Conservation (phyloP, 2,329 filamentous ascomycete species). For the Meredithiella fracta region DNA sequence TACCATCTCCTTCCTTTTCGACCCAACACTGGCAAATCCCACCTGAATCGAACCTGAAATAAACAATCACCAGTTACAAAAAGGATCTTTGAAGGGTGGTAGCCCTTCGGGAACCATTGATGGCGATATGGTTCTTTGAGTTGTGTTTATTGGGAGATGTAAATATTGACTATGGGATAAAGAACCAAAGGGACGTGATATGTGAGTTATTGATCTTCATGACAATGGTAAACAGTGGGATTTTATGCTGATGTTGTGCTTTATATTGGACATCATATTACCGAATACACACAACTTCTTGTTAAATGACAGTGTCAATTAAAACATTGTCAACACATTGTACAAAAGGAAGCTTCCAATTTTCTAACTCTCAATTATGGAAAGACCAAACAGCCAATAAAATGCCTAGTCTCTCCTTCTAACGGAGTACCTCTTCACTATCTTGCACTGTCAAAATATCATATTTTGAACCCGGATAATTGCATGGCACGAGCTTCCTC, state of each 20-base stretch:
- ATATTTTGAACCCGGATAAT: background rate
- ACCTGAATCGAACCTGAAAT: no score
- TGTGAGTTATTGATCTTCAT: no score
- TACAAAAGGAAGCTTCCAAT: background rate
- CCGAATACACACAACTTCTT: background rate
- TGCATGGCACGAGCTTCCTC: background rate
- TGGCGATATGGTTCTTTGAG: no score
- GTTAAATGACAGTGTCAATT: background rate
- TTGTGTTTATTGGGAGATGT: no score
- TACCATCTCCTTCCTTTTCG: no score
- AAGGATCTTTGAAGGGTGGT: no score
- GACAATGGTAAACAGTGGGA: no score
- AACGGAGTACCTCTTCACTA: background rate
- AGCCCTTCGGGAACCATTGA: no score
- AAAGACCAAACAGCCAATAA: background rate
- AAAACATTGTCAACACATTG: background rate
- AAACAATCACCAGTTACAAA: no score
- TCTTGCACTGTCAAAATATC: background rate
- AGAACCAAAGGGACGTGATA: no score
- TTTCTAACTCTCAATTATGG: background rate
- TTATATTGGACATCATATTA: background rate
- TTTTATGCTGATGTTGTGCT: background rate
- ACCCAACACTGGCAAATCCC: no score
- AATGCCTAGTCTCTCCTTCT: background rate
- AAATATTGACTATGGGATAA: no score